A percentile compares a stretch with the other conserved stretches of the same genome.
phyloP scores from a whole-genome alignment of 163 green algal genomes.

The Scenedesmus sp. region DNA sequence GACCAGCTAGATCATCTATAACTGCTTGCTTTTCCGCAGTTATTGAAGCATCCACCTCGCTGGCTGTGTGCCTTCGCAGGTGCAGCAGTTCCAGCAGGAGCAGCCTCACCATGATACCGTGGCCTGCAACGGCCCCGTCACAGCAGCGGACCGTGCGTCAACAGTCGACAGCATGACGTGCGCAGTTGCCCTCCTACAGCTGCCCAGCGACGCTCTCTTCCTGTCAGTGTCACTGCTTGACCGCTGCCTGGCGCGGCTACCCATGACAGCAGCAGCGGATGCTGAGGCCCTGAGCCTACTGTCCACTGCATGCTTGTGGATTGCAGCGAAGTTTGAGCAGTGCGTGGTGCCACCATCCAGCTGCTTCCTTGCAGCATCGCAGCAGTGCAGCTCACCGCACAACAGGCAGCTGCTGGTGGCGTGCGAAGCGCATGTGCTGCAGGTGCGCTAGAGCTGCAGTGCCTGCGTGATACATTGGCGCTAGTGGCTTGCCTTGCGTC shows the following conservation, averaged over 20 bases:
- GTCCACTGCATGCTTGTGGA: conserved; percentile 25
- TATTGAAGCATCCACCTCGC: too few species aligned
- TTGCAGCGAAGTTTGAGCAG: conserved; percentile 43
- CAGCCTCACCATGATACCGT: not conserved
- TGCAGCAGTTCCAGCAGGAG: not conserved
- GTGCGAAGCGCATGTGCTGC: conserved; percentile 21
- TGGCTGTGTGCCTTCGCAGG: not conserved
- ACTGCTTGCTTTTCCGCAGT: too few species aligned
- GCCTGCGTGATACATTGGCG: too few species aligned
- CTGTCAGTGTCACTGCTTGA: conserved; percentile 27
- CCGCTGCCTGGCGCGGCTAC: not conserved
- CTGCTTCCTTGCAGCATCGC: conserved; percentile 20
- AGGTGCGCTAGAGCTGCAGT: not conserved
- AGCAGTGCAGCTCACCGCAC: not conserved
- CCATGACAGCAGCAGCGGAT: not conserved
- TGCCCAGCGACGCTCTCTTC: conserved; percentile 41
- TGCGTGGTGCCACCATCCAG: not conserved
- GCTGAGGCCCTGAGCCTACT: not conserved
- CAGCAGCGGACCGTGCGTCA: conserved; percentile 2
- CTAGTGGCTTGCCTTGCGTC: too few species aligned
- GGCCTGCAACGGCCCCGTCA: not conserved
- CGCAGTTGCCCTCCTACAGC: conserved; percentile 15
- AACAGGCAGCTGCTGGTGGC: conserved; percentile 16
- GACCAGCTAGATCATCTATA: too few species aligned
- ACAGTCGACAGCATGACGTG: conserved; percentile 42